Evolutionary conservation across 495 filamentous ascomycete genomes (phyloP).

Genomic region (Cercophora newfieldiana): DNA sequence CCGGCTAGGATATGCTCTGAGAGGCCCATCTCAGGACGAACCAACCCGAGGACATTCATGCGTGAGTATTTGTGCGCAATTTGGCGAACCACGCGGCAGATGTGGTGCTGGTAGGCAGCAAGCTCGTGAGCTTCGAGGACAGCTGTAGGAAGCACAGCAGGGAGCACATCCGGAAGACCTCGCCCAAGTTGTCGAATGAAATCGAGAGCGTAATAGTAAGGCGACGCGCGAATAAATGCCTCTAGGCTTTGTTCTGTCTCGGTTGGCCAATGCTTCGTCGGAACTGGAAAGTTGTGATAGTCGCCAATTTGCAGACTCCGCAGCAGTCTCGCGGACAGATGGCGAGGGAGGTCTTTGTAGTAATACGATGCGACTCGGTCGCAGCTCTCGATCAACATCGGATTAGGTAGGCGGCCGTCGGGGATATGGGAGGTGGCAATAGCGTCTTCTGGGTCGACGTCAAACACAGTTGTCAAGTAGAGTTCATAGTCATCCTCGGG

Average conservation of each 20-base stretch:
- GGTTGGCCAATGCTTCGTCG: conserved; percentile 22
- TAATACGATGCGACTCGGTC: conserved; percentile 39
- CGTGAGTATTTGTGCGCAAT: conserved; percentile 43
- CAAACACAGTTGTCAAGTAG: conserved; percentile 42
- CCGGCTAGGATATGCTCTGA: conserved; percentile 34
- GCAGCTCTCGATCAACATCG: conserved; percentile 38
- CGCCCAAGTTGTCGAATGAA: conserved; percentile 30
- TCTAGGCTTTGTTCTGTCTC: conserved; percentile 38
- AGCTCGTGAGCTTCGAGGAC: conserved; percentile 36
- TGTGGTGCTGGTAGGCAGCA: conserved; percentile 32
- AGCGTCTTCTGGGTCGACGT: conserved; percentile 43
- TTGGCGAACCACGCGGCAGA: conserved; percentile 40
- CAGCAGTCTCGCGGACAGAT: neutral
- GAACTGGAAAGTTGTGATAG: neutral
- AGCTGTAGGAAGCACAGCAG: conserved; percentile 23
- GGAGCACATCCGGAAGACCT: conserved; percentile 30
- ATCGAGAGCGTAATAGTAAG: conserved; percentile 32
- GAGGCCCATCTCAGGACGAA: conserved; percentile 31
- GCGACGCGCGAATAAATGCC: conserved; percentile 34
- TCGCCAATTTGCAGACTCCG: neutral
- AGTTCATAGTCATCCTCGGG: conserved; percentile 46
- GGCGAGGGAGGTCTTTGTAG: conserved; percentile 11
- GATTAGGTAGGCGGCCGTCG: conserved; percentile 1
- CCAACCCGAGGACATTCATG: conserved; percentile 45
- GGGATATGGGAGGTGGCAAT: conserved; percentile 25